Base-by-base conservation (phyloP, 371 early-diverging fungal species). In the Mucor lusitanicus region DNA sequence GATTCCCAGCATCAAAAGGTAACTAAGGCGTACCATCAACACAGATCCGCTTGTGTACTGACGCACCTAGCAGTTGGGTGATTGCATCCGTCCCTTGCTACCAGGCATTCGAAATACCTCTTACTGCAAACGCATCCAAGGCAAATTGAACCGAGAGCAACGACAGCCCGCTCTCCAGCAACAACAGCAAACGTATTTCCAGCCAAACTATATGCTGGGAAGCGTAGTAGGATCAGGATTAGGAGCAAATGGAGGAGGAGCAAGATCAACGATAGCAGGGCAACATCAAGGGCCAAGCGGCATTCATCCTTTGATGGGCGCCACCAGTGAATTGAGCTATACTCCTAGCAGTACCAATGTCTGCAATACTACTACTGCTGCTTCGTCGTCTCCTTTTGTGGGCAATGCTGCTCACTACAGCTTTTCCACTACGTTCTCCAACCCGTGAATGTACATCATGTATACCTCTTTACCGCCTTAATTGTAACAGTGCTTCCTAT, bases 41-140 rank as follows among this genome's bases (percentile, higher is more conserved):
- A 8, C 3, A 44, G 3, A 44, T 56, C 3, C n/a, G 0, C 15
- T 15, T 64, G 25, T 19, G 17, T 23, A 12, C 23, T 55, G 1
- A 40, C 19, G 42, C 30, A 33, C 53, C 7, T 56, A 44, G 12
- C 56, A 87, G 84, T 74, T 95, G 35, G 86, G 92, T 17, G 93
- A 95, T 53, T 86, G 88, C 56, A 91, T 95, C 63, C 81, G 89
- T 7, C 94, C 93, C 6, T 70, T 94, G n/a, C 77, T 94, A 35
- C 91, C 93, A 5, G 77, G 85, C 6, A 91, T 95, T 59, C 91
- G 93, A 64, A 91, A 90, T 69, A 93, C 94, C 0, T 92, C 94
- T 9, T 92, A 95, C 67, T 95, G 95, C 62, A 93, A 93, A 75
- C 93, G 95, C 53, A 92, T 94, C 57, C 91, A 90, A 73, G 86